These are phyloP conservation scores for Austroboletus rostrupii DNA, from an alignment of 1,284 basidiomycete species.

Conservation along the genomic window DNA sequence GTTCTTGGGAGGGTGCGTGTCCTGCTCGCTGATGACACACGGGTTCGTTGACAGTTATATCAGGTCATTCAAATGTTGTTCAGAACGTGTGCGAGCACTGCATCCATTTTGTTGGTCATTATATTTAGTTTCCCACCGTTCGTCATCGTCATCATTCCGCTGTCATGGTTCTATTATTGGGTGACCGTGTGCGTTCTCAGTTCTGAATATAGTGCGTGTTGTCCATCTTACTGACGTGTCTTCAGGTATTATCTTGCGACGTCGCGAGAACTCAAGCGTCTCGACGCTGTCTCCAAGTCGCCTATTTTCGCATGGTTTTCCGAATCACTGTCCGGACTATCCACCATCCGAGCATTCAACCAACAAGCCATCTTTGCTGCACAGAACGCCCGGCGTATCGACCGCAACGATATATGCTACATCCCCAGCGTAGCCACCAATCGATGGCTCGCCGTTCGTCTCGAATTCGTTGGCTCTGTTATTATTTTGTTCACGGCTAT, in stretches of 20 bases:
- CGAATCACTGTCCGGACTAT: conserved; percentile 80
- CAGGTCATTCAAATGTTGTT: conserved; percentile 66
- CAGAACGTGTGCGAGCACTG: conserved; percentile 56
- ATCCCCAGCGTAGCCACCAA: conserved; percentile 71
- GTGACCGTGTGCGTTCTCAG: conserved; percentile 62
- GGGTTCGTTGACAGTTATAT: not conserved
- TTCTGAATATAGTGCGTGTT: not conserved
- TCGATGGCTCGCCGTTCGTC: conserved; percentile 74
- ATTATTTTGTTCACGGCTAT: conserved; percentile 77
- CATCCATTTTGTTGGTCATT: conserved; percentile 80
- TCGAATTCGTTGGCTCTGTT: conserved; percentile 81
- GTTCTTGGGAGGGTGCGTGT: conserved; percentile 60
- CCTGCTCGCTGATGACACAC: not conserved
- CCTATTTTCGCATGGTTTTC: conserved; percentile 91
- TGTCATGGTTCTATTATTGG: conserved; percentile 70
- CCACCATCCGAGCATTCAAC: conserved; percentile 81
- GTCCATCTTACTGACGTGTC: not conserved
- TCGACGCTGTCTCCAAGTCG: conserved; percentile 86
- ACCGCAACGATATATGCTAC: conserved; percentile 83
- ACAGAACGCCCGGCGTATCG: conserved; percentile 76
- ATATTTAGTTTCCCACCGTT: conserved; percentile 81
- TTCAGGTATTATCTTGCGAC: conserved; percentile 85
- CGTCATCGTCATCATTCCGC: conserved; percentile 69
- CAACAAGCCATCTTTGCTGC: conserved; percentile 73
- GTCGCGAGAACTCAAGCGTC: conserved; percentile 86